Conservation (phyloP, 495 filamentous ascomycete species). For the Platismatia glauca region DNA sequence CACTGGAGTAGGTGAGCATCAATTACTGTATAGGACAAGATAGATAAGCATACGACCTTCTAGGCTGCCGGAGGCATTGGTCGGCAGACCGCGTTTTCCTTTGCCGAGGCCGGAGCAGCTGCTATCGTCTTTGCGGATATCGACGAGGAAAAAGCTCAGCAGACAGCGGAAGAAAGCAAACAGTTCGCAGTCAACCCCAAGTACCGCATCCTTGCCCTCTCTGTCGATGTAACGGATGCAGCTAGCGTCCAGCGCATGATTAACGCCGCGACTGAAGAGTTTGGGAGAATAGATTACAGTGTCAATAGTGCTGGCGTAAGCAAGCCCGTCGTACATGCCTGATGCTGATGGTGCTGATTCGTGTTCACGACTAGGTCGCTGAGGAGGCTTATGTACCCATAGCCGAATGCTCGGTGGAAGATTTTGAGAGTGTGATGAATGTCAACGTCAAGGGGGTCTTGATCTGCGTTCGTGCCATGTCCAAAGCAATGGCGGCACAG, state of each 20-base stretch:
- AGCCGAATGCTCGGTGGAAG: background rate
- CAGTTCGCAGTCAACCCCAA: conserved; percentile 24
- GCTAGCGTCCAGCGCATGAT: conserved; percentile 29
- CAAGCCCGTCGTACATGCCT: too few species aligned
- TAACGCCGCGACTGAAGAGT: conserved; percentile 21
- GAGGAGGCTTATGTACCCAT: background rate
- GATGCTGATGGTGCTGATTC: too few species aligned
- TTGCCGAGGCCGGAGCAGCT: conserved; percentile 29
- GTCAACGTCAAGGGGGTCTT: background rate
- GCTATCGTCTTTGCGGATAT: conserved; percentile 36
- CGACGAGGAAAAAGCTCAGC: conserved; percentile 23
- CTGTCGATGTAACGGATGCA: conserved; percentile 29
- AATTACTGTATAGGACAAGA: too few species aligned
- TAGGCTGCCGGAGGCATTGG: too few species aligned
- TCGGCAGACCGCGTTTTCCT: conserved; percentile 11
- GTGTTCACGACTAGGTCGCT: background rate
- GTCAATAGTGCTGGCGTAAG: conserved; percentile 34
- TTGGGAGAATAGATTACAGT: conserved; percentile 34
- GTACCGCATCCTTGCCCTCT: conserved; percentile 26
- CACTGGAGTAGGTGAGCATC: too few species aligned
- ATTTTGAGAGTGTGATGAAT: background rate
- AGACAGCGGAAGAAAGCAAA: conserved; percentile 23
- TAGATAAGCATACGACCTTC: too few species aligned
- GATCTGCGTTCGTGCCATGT: background rate
- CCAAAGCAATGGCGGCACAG: background rate